A percentile compares a stretch with the other conserved stretches of the same genome.
phyloP scores from a whole-genome alignment of 23 red algal genomes.

The Gracilaria gracilis region DNA sequence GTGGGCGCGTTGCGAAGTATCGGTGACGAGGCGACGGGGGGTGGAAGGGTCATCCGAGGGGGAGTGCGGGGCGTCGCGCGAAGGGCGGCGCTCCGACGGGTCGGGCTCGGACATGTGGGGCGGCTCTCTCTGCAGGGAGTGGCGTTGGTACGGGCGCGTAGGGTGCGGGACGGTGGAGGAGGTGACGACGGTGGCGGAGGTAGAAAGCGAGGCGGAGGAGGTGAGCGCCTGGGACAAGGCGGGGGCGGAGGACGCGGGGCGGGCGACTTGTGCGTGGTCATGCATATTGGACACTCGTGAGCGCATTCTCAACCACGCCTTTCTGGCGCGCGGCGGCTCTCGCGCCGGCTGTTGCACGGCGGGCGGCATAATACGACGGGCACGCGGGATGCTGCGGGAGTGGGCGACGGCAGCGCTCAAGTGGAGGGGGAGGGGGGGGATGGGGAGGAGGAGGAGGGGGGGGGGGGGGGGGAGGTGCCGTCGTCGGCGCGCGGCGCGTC shows the following conservation, averaged over 20 bases:
- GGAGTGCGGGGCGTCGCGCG: neutral
- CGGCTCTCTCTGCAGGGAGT: neutral
- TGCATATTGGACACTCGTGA: conserved; percentile 42
- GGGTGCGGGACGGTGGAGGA: neutral
- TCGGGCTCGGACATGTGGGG: too few species aligned
- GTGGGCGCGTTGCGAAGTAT: conserved; percentile 16
- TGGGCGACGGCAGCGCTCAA: neutral
- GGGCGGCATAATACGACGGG: too few species aligned
- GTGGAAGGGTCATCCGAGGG: neutral
- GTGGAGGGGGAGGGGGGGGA: too few species aligned
- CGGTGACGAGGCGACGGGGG: conserved; percentile 35
- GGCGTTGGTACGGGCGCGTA: neutral
- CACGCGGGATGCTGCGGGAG: too few species aligned
- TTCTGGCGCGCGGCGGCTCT: neutral
- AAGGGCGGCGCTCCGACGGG: too few species aligned
- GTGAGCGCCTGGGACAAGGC: neutral
- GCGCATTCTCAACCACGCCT: conserved; percentile 53
- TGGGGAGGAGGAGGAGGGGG: too few species aligned
- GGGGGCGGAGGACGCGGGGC: conserved; percentile 10
- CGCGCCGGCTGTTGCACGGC: neutral
- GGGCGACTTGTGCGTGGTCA: neutral
- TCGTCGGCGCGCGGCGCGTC: neutral
- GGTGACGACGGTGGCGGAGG: conserved; percentile 16
- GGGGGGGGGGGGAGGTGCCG: too few species aligned
- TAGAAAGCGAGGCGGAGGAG: neutral